These are phyloP conservation scores for Sesbania bispinosa DNA, from an alignment of 306 rosid genomes.

Conservation along the genomic window DNA sequence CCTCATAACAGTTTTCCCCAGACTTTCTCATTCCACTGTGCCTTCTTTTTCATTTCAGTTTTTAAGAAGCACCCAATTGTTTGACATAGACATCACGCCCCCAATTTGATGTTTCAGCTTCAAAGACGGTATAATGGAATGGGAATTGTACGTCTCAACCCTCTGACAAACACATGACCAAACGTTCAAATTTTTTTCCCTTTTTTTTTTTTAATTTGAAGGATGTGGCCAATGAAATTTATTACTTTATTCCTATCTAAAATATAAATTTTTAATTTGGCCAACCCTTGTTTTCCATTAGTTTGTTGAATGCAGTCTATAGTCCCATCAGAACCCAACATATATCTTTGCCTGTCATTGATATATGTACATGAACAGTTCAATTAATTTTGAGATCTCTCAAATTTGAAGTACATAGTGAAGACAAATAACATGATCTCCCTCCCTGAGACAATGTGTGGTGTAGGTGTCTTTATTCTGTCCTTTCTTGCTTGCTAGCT, in stretches of 20 bases:
- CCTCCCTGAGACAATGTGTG: conserved; percentile 23
- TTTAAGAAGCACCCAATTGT: conserved; percentile 22
- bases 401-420: not conserved
- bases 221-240: not conserved
- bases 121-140: conserved; percentile 11
- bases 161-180: conserved; percentile 33
- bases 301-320: conserved; percentile 2
- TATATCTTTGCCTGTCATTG: conserved; percentile 23
- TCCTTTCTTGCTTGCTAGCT: conserved; percentile 29
- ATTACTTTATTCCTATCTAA: not conserved
- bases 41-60: conserved; percentile 46
- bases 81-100: conserved; percentile 51
- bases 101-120: conserved; percentile 23
- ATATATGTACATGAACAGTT: conserved; percentile 31
- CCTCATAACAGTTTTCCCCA: conserved; percentile 15
- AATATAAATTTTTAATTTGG: not conserved
- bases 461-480: conserved; percentile 28
- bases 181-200: not conserved
- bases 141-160: not conserved
- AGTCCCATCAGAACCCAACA: conserved; percentile 26
- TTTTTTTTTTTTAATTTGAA: not conserved
- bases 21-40: conserved; percentile 34
- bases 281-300: not conserved
- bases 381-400: conserved; percentile 13
- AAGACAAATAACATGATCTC: conserved; percentile 34